A percentile compares a stretch with the other conserved stretches of the same genome.
Conservation (phyloP, 768 basidiomycete species). For the Neoboletus brunneissimus region DNA sequence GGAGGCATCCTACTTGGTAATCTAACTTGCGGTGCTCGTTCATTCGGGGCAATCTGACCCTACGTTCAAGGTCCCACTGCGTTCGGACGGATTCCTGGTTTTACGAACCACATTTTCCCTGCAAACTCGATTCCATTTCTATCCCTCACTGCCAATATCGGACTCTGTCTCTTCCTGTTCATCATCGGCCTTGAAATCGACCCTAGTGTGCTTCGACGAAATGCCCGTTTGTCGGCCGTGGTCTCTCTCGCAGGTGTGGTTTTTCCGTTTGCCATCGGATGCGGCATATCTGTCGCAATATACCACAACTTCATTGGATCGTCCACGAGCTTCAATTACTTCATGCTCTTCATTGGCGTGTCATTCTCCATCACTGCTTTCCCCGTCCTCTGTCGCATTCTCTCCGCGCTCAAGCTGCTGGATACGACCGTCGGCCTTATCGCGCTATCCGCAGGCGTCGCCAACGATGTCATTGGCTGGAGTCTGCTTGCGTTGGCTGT, state of each 20-base stretch:
- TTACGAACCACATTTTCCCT: conserved; percentile 86
- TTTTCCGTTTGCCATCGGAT: conserved; percentile 85
- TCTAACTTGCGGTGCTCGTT: conserved; percentile 30
- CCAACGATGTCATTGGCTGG: conserved; percentile 89
- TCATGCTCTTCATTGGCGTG: conserved; percentile 92
- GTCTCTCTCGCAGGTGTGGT: conserved; percentile 82
- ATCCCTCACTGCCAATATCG: conserved; percentile 85
- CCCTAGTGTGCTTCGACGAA: conserved; percentile 68
- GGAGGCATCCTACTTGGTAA: conserved; percentile 81
- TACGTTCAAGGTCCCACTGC: conserved; percentile 42
- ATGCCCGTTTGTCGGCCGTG: conserved; percentile 59
- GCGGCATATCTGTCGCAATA: conserved; percentile 67
- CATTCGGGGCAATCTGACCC: conserved; percentile 47
- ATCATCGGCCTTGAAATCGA: conserved; percentile 94
- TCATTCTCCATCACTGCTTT: conserved; percentile 89
- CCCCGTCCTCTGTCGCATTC: conserved; percentile 85
- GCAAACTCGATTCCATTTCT: conserved; percentile 66
- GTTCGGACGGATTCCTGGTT: conserved; percentile 83
- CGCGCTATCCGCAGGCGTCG: conserved; percentile 89
- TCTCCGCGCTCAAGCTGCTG: conserved; percentile 85
- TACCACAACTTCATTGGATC: conserved; percentile 71
- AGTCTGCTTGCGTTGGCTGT: conserved; percentile 84
- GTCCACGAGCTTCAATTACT: conserved; percentile 69
- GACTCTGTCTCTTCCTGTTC: conserved; percentile 85
- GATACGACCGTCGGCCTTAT: conserved; percentile 92